phyloP scores from a whole-genome alignment of 768 basidiomycete species.

The Amanita pseudoporphyria region DNA sequence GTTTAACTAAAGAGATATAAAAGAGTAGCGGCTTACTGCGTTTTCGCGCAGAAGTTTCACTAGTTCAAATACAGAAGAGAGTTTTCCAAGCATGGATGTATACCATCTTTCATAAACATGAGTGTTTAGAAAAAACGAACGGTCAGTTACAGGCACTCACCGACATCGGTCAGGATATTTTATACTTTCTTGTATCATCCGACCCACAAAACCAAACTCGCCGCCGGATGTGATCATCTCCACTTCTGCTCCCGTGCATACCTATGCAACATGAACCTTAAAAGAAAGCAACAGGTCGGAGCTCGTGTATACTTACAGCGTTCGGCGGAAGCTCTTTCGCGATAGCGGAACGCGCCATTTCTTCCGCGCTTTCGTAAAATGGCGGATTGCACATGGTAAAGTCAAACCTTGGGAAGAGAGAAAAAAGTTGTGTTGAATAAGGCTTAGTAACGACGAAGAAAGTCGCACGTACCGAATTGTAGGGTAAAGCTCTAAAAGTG shows the following conservation, averaged over 20 bases:
- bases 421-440: too few species aligned
- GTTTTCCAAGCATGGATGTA: conserved; percentile 87
- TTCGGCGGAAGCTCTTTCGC: conserved; percentile 58
- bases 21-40: conserved; percentile 17
- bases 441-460: not conserved
- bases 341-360: conserved; percentile 48
- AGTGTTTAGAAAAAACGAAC: not conserved
- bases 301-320: conserved; percentile 35
- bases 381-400: conserved; percentile 97
- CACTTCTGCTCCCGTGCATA: conserved; percentile 75
- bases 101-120: conserved; percentile 59
- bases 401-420: conserved; percentile 46
- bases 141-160: conserved; percentile 24
- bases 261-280: conserved; percentile 27
- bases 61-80: conserved; percentile 59
- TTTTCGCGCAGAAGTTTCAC: conserved; percentile 40
- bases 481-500: conserved; percentile 20
- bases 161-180: conserved; percentile 39
- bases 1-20: not conserved
- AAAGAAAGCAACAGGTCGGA: too few species aligned
- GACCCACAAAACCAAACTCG: conserved; percentile 65
- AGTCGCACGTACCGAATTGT: conserved; percentile 9
- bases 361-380: conserved; percentile 74
- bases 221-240: conserved; percentile 92
- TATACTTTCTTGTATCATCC: conserved; percentile 72